A percentile compares a stretch with the other conserved stretches of the same genome.
These are phyloP conservation scores for Zoysia japonica DNA, from an alignment of 176 grass and related monocot species.

Conservation along the genomic window DNA sequence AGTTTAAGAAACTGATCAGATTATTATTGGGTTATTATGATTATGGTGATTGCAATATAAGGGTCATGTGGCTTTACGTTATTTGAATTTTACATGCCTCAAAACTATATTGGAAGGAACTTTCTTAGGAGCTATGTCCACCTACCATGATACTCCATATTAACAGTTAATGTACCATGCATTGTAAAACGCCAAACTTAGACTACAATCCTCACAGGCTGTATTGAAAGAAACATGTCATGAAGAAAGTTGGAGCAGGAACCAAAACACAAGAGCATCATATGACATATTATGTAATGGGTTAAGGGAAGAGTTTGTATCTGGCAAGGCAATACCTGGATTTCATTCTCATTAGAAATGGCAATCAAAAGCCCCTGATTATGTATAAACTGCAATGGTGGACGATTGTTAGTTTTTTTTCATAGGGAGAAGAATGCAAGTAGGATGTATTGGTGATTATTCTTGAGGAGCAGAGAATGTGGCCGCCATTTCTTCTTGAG, in stretches of 20 bases:
- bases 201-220: background rate
- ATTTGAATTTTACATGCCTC: no score
- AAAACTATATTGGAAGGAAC: background rate
- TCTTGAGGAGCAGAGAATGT: background rate
- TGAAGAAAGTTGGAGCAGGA: background rate
- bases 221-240: conserved; percentile 1
- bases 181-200: background rate
- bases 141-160: conserved; percentile 11
- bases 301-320: background rate
- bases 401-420: background rate
- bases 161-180: background rate
- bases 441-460: background rate
- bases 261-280: background rate
- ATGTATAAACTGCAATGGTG: conserved; percentile 77
- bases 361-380: conserved; percentile 82
- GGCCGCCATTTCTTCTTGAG: background rate
- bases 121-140: background rate
- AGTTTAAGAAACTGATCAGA: background rate
- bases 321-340: conserved; percentile 57
- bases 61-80: background rate
- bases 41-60: no score
- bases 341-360: conserved; percentile 91
- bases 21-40: background rate
- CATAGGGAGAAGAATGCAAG: background rate
- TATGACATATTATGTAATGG: background rate